These are phyloP conservation scores for Pseudonitzschia multiseries DNA, from an alignment of 108 stramenopile species.

Conservation along the genomic window DNA sequence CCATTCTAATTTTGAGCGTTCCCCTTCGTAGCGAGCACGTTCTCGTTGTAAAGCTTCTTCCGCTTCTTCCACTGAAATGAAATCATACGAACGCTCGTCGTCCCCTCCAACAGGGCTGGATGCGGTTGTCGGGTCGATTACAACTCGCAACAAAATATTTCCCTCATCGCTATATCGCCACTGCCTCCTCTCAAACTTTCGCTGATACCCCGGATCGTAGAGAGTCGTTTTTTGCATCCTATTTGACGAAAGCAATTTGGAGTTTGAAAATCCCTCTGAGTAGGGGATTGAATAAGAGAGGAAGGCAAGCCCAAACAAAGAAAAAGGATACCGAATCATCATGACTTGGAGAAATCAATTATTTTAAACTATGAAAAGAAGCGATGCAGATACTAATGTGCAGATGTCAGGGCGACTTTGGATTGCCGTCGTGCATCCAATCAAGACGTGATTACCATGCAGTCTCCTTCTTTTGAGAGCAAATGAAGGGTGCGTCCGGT, in stretches of 20 bases:
- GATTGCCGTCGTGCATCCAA: no score
- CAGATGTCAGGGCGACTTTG: no score
- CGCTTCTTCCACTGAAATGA: conserved; percentile 19
- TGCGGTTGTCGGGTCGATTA: conserved; percentile 1
- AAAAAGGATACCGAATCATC: conserved; percentile 3
- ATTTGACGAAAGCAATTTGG: neutral
- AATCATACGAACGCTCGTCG: conserved; percentile 6
- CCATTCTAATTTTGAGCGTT: conserved; percentile 5
- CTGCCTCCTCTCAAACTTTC: neutral
- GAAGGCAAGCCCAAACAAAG: neutral
- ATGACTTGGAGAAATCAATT: neutral
- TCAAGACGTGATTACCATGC: no score
- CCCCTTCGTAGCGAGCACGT: conserved; percentile 14
- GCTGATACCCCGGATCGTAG: neutral
- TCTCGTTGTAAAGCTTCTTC: conserved; percentile 14
- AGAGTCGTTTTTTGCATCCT: neutral
- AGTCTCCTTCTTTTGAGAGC: no score
- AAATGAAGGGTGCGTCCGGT: neutral
- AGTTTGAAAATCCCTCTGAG: conserved; percentile 6
- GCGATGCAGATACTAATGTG: no score
- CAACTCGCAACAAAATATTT: neutral
- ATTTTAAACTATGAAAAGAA: neutral
- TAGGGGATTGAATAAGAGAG: neutral
- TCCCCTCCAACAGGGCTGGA: neutral
- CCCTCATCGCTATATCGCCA: neutral